Percentiles rank a stretch among this genome's conserved stretches.
Evolutionary conservation across 2,329 filamentous ascomycete species (phyloP).

Genomic region (Acephala macrosclerotiorum): DNA sequence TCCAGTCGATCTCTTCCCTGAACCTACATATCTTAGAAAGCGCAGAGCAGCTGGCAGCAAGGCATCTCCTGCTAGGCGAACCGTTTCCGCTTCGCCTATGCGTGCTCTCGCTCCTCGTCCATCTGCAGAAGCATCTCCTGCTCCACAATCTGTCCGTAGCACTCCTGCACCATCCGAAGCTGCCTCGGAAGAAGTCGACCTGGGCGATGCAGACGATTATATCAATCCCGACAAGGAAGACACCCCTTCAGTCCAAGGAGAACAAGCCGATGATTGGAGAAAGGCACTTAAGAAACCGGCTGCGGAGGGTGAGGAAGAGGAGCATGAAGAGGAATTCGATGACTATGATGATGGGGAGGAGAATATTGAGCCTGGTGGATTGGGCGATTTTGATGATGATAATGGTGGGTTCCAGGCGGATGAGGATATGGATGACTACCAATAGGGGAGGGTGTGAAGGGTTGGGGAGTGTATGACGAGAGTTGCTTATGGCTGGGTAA

Average conservation of each 20-base stretch:
- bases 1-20: neutral
- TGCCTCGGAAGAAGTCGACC: neutral
- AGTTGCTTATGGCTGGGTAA: too few species aligned
- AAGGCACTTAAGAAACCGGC: neutral
- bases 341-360: neutral
- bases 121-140: neutral
- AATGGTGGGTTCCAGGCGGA: neutral
- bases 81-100: neutral
- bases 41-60: neutral
- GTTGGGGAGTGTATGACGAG: too few species aligned
- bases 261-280: slow-evolving; percentile 6
- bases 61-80: neutral
- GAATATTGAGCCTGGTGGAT: slow-evolving; percentile 1
- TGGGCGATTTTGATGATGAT: neutral
- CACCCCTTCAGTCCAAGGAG: neutral
- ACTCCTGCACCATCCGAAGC: neutral
- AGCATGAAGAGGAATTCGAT: neutral
- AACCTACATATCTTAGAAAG: neutral
- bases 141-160: neutral
- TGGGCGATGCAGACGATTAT: neutral
- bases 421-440: slow-evolving; percentile 4
- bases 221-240: neutral
- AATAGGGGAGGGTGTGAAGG: too few species aligned
- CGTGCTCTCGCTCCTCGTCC: slow-evolving; percentile 1
- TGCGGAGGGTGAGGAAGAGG: neutral